Conservation (phyloP, 2,329 filamentous ascomycete species). For the Fusarium sp. region DNA sequence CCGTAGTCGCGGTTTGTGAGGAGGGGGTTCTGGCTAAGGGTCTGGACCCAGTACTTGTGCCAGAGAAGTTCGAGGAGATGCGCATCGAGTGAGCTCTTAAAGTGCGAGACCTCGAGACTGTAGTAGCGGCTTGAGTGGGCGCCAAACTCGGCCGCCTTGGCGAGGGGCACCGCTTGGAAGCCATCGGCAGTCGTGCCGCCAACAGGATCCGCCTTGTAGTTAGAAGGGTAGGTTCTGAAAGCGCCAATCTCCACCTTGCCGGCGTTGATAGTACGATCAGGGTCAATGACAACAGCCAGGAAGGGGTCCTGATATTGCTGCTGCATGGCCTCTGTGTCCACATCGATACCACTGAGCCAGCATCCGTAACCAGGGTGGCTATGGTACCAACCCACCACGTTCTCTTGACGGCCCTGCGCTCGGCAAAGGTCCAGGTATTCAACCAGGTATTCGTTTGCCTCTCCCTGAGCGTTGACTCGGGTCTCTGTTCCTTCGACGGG, state of each 20-base stretch:
- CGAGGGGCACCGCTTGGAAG: slow-evolving; percentile 85
- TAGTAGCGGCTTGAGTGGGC: slow-evolving; percentile 94
- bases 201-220: slow-evolving; percentile 67
- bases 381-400: slow-evolving; percentile 98
- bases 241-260: slow-evolving; percentile 98
- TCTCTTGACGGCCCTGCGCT: slow-evolving; percentile 83
- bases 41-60: slow-evolving; percentile 99
- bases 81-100: slow-evolving; percentile 91
- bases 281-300: slow-evolving; percentile 95
- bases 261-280: slow-evolving; percentile 92
- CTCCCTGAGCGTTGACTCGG: slow-evolving; percentile 92
- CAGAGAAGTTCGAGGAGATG: slow-evolving; percentile 89
- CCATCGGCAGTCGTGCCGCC: slow-evolving; percentile 59
- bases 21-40: slow-evolving; percentile 89
- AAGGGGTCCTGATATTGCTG: slow-evolving; percentile 92
- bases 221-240: slow-evolving; percentile 88
- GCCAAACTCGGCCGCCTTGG: slow-evolving; percentile 95
- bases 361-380: slow-evolving; percentile 97
- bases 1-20: slow-evolving; percentile 94
- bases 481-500: slow-evolving; percentile 99
- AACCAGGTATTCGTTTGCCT: slow-evolving; percentile 97
- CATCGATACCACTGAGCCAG: slow-evolving; percentile 97
- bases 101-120: slow-evolving; percentile 89
- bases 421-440: slow-evolving; percentile 83
- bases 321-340: slow-evolving; percentile 86